A percentile compares a stretch with the other conserved stretches of the same genome.
These are phyloP conservation scores for Camelina neglecta DNA, from an alignment of 345 rosid species.

Conservation along the genomic window DNA sequence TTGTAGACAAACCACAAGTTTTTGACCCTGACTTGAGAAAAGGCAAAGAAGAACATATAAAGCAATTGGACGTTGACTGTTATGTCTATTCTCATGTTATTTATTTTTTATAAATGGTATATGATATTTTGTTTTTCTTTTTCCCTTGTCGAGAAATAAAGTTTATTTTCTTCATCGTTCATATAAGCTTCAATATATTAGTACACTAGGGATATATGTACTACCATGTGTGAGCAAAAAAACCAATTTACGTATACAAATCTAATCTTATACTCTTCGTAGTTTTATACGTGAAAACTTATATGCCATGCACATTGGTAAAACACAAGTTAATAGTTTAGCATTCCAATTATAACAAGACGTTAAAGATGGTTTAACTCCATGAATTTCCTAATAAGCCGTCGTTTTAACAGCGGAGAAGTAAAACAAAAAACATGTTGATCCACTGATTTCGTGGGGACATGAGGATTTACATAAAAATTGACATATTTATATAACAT, in stretches of 20 bases:
- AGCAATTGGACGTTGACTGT: conserved; percentile 39
- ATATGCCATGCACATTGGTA: no score
- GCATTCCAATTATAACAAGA: no score
- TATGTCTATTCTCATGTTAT: conserved; percentile 36
- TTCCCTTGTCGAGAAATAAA: neutral
- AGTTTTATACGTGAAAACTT: neutral
- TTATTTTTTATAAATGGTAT: neutral
- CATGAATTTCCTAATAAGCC: neutral
- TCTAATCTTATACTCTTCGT: neutral
- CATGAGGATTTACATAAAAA: conserved; percentile 35
- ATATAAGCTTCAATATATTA: no score
- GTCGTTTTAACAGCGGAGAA: conserved; percentile 12
- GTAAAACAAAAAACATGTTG: conserved; percentile 34
- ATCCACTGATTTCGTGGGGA: conserved; percentile 33
- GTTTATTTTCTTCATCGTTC: neutral
- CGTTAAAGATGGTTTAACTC: neutral
- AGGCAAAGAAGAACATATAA: conserved; percentile 42
- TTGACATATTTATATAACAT: conserved; percentile 19
- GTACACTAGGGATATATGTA: no score
- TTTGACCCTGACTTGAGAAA: conserved; percentile 42
- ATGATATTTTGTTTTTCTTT: neutral
- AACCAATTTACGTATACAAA: neutral
- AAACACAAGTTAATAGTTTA: no score
- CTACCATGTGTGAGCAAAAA: no score
- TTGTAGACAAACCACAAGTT: conserved; percentile 9